A percentile compares a stretch with the other conserved stretches of the same genome.
Conservation (phyloP, 148 eudicot species). For the Dianthus caryophyllus region DNA sequence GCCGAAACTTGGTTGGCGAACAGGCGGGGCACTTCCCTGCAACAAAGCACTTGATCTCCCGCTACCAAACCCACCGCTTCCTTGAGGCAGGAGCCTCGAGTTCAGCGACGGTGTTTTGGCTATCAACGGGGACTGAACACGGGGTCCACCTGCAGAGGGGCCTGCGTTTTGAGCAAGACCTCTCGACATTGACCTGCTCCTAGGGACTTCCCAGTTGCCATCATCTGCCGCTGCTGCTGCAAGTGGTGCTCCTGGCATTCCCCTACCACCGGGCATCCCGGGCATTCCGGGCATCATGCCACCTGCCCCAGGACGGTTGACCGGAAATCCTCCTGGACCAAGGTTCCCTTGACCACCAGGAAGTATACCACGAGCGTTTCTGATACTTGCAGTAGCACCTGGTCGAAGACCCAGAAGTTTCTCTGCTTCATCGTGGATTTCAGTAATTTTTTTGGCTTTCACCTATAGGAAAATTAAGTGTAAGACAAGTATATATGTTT, state of each 20-base stretch:
- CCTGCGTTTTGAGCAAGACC: constrained; percentile 29
- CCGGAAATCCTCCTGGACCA: constrained; percentile 48
- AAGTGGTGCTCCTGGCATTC: constrained; percentile 66
- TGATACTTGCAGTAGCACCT: constrained; percentile 65
- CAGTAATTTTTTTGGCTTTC: constrained; percentile 76
- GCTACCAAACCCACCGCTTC: constrained; percentile 51
- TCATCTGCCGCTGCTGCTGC: constrained; percentile 43
- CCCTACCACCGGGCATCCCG: constrained; percentile 70
- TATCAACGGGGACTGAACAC: constrained; percentile 44
- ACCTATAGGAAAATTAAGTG: constrained; percentile 37
- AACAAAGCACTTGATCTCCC: constrained; percentile 69
- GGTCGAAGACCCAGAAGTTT: constrained; percentile 73
- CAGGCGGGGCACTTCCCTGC: constrained; percentile 63
- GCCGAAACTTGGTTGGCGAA: constrained; percentile 37
- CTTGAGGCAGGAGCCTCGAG: constrained; percentile 70
- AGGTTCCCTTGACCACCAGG: constrained; percentile 55
- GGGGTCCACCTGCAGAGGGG: constrained; percentile 30
- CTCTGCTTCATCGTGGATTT: constrained; percentile 85
- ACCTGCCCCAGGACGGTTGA: constrained; percentile 71
- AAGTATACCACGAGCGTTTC: constrained; percentile 48
- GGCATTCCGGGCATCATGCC: constrained; percentile 99
- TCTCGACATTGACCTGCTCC: constrained; percentile 59
- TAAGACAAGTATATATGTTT: constrained; percentile 1
- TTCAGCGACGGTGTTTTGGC: constrained; percentile 49
- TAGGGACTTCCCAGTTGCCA: constrained; percentile 86